Conservation (phyloP, 1,284 basidiomycete genomes). For the Singerocomus rubriflavus region DNA sequence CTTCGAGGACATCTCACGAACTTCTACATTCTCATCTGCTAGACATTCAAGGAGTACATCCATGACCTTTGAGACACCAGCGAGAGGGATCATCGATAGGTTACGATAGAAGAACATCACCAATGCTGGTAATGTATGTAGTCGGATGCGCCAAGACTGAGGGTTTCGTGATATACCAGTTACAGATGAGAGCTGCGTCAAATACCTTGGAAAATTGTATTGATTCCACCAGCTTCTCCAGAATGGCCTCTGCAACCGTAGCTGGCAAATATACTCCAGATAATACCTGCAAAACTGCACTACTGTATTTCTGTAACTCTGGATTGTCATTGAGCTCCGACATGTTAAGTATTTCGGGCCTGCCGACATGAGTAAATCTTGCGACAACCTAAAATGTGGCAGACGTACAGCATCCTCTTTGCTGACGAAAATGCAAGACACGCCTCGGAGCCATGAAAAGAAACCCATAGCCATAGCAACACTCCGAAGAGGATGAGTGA, state of each 20-base stretch:
- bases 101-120: constrained; percentile 88
- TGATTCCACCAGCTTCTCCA: constrained; percentile 58
- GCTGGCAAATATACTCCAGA: constrained; percentile 65
- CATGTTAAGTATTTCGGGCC: constrained; percentile 78
- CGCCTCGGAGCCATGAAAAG: constrained; percentile 66
- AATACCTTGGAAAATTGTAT: constrained; percentile 68
- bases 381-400: constrained; percentile 1
- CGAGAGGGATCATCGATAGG: constrained; percentile 70
- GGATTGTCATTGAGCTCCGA: constrained; percentile 77
- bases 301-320: constrained; percentile 70
- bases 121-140: constrained; percentile 69
- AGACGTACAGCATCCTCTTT: constrained; percentile 69
- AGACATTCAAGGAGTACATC: constrained; percentile 82
- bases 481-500: constrained; percentile 42
- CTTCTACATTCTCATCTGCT: constrained; percentile 89
- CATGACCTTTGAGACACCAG: constrained; percentile 68
- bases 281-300: constrained; percentile 71
- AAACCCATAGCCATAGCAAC: constrained; percentile 77
- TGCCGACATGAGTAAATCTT: constrained; percentile 29
- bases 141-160: constrained; percentile 77
- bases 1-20: constrained; percentile 90
- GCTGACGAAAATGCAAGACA: constrained; percentile 71
- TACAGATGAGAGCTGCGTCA: not conserved
- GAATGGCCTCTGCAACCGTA: constrained; percentile 58
- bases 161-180: constrained; percentile 8